These are phyloP conservation scores for Ceratocystis ficicola DNA, from an alignment of 2,329 filamentous ascomycete species.

Conservation along the genomic window DNA sequence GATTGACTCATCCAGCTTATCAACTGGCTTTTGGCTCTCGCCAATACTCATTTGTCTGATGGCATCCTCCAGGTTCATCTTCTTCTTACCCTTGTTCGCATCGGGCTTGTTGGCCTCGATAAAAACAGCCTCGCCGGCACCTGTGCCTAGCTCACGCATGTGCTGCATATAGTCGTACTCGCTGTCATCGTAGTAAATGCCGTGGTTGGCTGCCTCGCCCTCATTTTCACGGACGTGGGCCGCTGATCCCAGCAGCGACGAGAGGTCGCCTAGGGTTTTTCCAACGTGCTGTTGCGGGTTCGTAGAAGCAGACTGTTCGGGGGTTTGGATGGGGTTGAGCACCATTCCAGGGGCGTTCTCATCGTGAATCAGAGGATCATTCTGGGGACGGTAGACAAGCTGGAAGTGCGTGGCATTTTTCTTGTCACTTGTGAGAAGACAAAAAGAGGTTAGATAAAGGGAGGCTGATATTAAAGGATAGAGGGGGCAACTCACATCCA, in stretches of 20 bases:
- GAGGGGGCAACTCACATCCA: constrained; percentile 42
- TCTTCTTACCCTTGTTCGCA: constrained; percentile 56
- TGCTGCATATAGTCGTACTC: constrained; percentile 99
- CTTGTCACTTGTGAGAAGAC: constrained; percentile 49
- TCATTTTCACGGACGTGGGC: constrained; percentile 69
- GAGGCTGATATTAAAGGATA: neutral
- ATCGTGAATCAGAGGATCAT: constrained; percentile 95
- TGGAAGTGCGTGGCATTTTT: constrained; percentile 87
- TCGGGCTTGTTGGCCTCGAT: constrained; percentile 56
- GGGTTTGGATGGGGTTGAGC: constrained; percentile 52
- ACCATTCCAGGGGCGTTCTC: constrained; percentile 79
- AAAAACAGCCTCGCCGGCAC: constrained; percentile 62
- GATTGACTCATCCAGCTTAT: constrained; percentile 60
- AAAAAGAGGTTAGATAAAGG: constrained; percentile 22
- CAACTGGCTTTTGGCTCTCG: constrained; percentile 34
- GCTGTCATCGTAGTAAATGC: constrained; percentile 88
- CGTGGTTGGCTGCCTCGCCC: constrained; percentile 87
- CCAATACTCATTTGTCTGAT: constrained; percentile 50
- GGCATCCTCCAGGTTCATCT: constrained; percentile 70
- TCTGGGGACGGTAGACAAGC: constrained; percentile 89
- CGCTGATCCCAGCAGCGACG: constrained; percentile 59
- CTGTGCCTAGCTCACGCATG: constrained; percentile 69
- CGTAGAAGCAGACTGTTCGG: constrained; percentile 33
- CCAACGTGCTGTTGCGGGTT: neutral
- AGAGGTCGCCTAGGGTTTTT: constrained; percentile 63